Evolutionary conservation across 345 rosid species (phyloP), one percentile per base, ranked within the genome.

Genomic region (Aquilaria sinensis): DNA sequence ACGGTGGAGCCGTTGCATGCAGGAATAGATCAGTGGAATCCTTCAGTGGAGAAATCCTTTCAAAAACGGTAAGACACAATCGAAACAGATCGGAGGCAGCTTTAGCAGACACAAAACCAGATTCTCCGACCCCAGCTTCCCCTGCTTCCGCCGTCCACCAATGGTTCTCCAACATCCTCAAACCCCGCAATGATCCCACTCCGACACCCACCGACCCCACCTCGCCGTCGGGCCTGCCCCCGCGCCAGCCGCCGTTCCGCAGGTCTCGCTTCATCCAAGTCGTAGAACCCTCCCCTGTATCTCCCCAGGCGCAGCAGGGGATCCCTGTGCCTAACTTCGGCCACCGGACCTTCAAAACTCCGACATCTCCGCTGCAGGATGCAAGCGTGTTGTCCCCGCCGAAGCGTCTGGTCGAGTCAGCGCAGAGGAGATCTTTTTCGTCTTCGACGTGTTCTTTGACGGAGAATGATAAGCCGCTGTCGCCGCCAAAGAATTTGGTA

Each of bases 21-120:
- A 85, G 92, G 75, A 61, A 79, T 53, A 77, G 86, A 65, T 56
- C 73, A 55, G 59, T 50, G 57, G 88, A 79, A 58, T 79, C 79
- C 11, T 77, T 81, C 69, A 71, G 86, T 32, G 89, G 70, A 66
- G 86, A 86, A 62, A 86, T 86, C 53, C 68, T 83, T 5, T 62
- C 61, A 41, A 83, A 71, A 72, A 75, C 92, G 30, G 76, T 62
- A n/a, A 83, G 64, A 59, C 88, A 83, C 67, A 57, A 53, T 66
- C 74, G 80, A 45, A 76, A 76, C 65, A 66, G 47, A 15, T 78
- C 86, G 32, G 72, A 69, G 12, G 41, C 76, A 10, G n/a, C 31
- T 9, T 37, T 37, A 37, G 7, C 43, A 6, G 80, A 79, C 68
- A 15, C 37, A 2, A 55, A 64, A 1, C 58, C 66, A 12, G 46